phyloP scores from a whole-genome alignment of 768 basidiomycete genomes.

The Suillus bovinus region DNA sequence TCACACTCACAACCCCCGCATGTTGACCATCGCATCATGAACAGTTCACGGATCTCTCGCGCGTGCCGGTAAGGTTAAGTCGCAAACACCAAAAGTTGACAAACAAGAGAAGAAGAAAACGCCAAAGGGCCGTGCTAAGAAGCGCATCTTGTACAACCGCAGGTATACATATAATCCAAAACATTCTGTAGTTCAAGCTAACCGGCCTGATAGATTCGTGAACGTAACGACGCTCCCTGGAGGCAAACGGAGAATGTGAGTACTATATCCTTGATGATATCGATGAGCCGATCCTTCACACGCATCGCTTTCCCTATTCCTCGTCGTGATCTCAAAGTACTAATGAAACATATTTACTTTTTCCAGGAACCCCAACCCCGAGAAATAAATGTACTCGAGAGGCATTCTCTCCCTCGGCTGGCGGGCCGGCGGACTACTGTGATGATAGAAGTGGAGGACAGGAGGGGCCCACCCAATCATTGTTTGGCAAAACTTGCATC shows the following conservation, averaged over 20 bases:
- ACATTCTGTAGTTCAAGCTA: background rate
- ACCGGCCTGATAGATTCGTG: constrained; percentile 62
- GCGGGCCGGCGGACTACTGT: constrained; percentile 17
- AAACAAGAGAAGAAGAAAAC: constrained; percentile 99
- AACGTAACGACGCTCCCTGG: constrained; percentile 90
- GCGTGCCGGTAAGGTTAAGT: constrained; percentile 99
- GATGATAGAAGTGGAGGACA: constrained; percentile 13
- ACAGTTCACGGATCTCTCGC: constrained; percentile 98
- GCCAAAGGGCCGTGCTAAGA: constrained; percentile 97
- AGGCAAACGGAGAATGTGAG: constrained; percentile 96
- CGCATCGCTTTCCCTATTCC: constrained; percentile 88
- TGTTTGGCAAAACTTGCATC: constrained; percentile 7
- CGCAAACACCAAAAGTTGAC: constrained; percentile 97
- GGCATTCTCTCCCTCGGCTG: constrained; percentile 15
- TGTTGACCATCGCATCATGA: constrained; percentile 9
- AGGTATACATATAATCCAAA: constrained; percentile 59
- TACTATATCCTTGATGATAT: constrained; percentile 71
- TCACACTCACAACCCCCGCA: background rate
- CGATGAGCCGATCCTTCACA: constrained; percentile 58
- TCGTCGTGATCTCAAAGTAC: background rate
- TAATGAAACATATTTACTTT: background rate
- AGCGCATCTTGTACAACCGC: constrained; percentile 91
- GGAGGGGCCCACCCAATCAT: constrained; percentile 13
- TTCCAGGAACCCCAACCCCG: constrained; percentile 32
- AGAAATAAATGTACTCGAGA: constrained; percentile 21